Base-by-base conservation (phyloP, 1,139 yeast species). In the Scheffersomyces illinoinensis region DNA sequence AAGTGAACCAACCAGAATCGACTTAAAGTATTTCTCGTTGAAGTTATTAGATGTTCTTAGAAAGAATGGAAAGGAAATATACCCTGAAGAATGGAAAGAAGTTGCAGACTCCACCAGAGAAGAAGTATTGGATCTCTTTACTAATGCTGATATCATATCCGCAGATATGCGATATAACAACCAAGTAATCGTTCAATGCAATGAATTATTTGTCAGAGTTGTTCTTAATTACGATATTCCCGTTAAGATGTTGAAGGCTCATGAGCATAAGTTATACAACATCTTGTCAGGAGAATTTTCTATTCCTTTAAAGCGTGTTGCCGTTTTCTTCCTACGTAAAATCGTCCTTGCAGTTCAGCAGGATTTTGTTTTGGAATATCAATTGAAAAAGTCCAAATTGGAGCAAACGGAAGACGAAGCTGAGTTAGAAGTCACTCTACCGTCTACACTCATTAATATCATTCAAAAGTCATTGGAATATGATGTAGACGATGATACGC, bases 331-430 rank as follows among this genome's bases (percentile, higher is more conserved):
- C 10, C 71, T 86, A 54, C 72, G 72, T 47, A 68, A 67, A 46
- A 60, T 78, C 23, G 76, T 85, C 7, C 55, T 69, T 14, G 66
- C 66, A 7, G 74, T 66, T 50, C 89, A 89, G 66, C 86, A 86
- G 66, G 86, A 85, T 33, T 73, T 83, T 53, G 89, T 87, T 4
- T 80, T 89, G 54, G 91, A 89, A 57, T 84, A 81, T 65, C 89
- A 88, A 59, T 75, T 89, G 58, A 71, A 72, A 57, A 83, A 71
- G 68, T 70, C 70, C 57, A 70, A 64, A 6, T 61, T 69, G 23
- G 60, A 60, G 14, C 61, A 60, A 10, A 58, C 56, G 5, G 65
- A 64, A 2, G 69, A 61, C 5, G 71, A 67, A 43, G 64, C 64
- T 4, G 68, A 72, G 53, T 54, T 26, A 7, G 59, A 61, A 12